Evolutionary conservation across 192 early-diverging fungal genomes (phyloP).

Genomic region (Gryganskiella cystojenkinii): DNA sequence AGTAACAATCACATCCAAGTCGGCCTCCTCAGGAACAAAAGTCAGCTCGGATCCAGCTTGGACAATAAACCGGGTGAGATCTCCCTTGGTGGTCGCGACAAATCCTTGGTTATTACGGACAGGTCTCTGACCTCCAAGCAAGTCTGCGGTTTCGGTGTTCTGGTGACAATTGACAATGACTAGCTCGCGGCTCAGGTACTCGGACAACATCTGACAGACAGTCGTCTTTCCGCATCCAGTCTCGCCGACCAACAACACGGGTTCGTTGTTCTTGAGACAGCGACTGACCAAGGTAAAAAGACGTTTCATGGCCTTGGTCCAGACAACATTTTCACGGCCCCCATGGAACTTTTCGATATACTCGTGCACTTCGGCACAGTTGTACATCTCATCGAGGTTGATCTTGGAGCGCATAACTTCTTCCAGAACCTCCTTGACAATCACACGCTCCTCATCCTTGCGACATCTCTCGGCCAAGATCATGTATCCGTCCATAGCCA

Average conservation of each 20-base stretch:
- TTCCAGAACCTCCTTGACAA: constrained; percentile 89
- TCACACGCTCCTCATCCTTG: constrained; percentile 78
- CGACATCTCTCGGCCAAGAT: constrained; percentile 92
- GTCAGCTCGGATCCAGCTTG: constrained; percentile 19
- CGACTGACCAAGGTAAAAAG: constrained; percentile 87
- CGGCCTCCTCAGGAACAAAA: constrained; percentile 29
- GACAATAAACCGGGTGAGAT: constrained; percentile 45
- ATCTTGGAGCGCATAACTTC: constrained; percentile 79
- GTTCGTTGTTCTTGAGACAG: constrained; percentile 85
- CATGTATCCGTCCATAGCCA: constrained; percentile 98
- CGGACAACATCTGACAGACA: constrained; percentile 92
- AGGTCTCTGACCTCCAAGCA: constrained; percentile 94
- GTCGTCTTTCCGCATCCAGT: constrained; percentile 99
- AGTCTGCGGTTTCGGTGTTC: constrained; percentile 93
- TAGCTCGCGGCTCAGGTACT: constrained; percentile 69
- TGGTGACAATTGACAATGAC: constrained; percentile 98
- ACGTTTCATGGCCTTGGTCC: constrained; percentile 95
- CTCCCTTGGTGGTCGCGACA: constrained; percentile 58
- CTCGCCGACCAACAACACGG: constrained; percentile 95
- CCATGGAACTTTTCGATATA: constrained; percentile 60
- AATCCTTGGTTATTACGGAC: constrained; percentile 77
- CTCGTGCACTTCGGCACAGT: constrained; percentile 59
- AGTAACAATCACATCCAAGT: constrained; percentile 40
- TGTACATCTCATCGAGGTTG: constrained; percentile 71
- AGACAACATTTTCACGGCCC: constrained; percentile 72